phyloP scores from a whole-genome alignment of 2,329 filamentous ascomycete genomes.

The Cladosporium sp. region DNA sequence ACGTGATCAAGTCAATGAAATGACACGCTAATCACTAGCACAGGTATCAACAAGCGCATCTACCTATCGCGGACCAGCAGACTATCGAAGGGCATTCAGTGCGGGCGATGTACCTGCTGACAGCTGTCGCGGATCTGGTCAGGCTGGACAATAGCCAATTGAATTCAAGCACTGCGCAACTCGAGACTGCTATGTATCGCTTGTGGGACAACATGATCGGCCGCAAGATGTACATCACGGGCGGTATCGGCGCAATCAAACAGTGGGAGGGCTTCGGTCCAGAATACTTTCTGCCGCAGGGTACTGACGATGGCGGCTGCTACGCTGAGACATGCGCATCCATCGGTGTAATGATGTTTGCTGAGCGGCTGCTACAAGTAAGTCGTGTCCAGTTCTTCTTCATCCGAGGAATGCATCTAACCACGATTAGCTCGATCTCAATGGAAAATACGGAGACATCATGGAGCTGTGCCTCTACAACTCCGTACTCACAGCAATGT shows the following conservation, averaged over 20 bases:
- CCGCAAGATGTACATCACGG: conserved; percentile 60
- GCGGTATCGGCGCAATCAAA: conserved; percentile 54
- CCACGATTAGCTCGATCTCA: conserved; percentile 41
- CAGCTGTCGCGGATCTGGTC: conserved; percentile 54
- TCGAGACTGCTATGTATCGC: conserved; percentile 39
- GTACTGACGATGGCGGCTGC: conserved; percentile 58
- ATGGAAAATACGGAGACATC: conserved; percentile 53
- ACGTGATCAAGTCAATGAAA: conserved; percentile 1
- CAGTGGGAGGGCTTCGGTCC: conserved; percentile 60
- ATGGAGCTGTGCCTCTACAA: conserved; percentile 62
- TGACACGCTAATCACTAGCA: conserved; percentile 36
- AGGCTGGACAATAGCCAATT: conserved; percentile 32
- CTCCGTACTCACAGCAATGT: conserved; percentile 55
- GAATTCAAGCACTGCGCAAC: conserved; percentile 26
- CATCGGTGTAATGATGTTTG: conserved; percentile 59
- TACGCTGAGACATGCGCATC: conserved; percentile 60
- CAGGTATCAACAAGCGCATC: conserved; percentile 48
- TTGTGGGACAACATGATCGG: conserved; percentile 60
- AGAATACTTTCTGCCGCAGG: conserved; percentile 56
- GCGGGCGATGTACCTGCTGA: conserved; percentile 58
- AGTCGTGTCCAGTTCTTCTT: no score
- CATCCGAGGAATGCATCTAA: no score
- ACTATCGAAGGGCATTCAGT: conserved; percentile 58
- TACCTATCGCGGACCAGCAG: conserved; percentile 50
- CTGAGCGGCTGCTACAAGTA: conserved; percentile 51